A percentile compares a stretch with the other conserved stretches of the same genome.
phyloP scores from a whole-genome alignment of 2,329 filamentous ascomycete genomes.

The Pestalotiopsis fici region DNA sequence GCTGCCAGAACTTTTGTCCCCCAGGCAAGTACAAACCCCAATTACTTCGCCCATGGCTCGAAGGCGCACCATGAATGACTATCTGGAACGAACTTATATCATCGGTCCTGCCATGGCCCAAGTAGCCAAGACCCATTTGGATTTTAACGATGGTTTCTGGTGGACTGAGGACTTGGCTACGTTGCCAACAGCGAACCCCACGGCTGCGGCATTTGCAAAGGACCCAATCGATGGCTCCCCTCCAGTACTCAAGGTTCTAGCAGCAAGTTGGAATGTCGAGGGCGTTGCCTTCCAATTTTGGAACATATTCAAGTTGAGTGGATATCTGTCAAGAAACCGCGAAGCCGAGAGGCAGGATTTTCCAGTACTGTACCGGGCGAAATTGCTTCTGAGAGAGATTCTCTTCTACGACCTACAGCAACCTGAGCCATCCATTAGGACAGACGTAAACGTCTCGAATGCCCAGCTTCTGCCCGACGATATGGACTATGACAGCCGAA shows the following conservation, averaged over 20 bases:
- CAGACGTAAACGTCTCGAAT: conserved; percentile 33
- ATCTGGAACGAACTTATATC: conserved; percentile 47
- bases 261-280: conserved; percentile 52
- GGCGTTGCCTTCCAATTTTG: conserved; percentile 53
- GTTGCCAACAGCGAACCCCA: conserved; percentile 38
- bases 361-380: conserved; percentile 54
- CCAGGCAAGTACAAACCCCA: conserved; percentile 50
- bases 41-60: conserved; percentile 50
- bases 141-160: conserved; percentile 60
- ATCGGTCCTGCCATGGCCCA: conserved; percentile 39
- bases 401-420: conserved; percentile 56
- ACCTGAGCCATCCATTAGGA: conserved; percentile 44
- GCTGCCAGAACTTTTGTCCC: conserved; percentile 50
- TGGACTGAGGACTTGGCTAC: conserved; percentile 53
- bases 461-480: conserved; percentile 39
- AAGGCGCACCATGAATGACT: conserved; percentile 53
- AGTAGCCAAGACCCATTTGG: conserved; percentile 45
- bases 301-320: conserved; percentile 52
- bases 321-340: conserved; percentile 48
- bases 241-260: conserved; percentile 50
- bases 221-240: conserved; percentile 43
- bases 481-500: conserved; percentile 47
- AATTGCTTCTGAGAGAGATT: conserved; percentile 55
- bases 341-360: conserved; percentile 49
- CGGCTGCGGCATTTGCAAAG: conserved; percentile 37